These are phyloP conservation scores for Zasmidium citrigriseum DNA, from an alignment of 2,329 filamentous ascomycete genomes.

Conservation along the genomic window DNA sequence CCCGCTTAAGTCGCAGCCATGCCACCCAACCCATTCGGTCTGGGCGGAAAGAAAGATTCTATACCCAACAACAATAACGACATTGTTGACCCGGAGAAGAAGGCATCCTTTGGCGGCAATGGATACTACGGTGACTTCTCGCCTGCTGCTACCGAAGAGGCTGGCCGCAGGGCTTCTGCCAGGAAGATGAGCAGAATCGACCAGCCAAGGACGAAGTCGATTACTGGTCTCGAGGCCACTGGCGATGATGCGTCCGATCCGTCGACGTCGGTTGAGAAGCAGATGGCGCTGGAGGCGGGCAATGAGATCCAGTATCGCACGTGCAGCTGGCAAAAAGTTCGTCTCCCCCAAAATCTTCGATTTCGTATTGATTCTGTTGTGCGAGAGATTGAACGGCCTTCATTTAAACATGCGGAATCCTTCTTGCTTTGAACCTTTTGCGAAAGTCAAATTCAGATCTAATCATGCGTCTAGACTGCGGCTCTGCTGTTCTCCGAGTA, in stretches of 20 bases:
- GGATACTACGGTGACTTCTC: slow-evolving; percentile 30
- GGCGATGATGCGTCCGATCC: slow-evolving; percentile 42
- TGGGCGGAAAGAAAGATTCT: slow-evolving; percentile 1
- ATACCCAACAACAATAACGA: not conserved
- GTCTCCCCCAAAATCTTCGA: slow-evolving; percentile 6
- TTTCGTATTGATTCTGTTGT: not conserved
- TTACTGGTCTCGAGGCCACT: slow-evolving; percentile 21
- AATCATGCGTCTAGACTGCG: slow-evolving; percentile 62
- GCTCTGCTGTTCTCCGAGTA: slow-evolving; percentile 92
- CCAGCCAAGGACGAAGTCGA: slow-evolving; percentile 37
- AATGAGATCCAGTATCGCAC: slow-evolving; percentile 88
- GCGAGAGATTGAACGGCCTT: too few relatives aligned
- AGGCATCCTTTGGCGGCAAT: slow-evolving; percentile 23
- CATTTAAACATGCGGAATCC: too few relatives aligned
- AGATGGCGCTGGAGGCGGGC: slow-evolving; percentile 74
- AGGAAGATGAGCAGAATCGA: slow-evolving; percentile 47
- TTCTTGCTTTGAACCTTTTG: not conserved
- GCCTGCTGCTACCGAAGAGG: slow-evolving; percentile 34
- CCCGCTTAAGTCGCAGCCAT: slow-evolving; percentile 11
- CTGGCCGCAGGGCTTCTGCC: slow-evolving; percentile 24
- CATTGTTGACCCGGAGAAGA: slow-evolving; percentile 3
- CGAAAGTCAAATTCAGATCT: slow-evolving; percentile 7
- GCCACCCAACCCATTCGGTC: not conserved
- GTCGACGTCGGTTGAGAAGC: slow-evolving; percentile 57
- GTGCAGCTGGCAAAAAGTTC: slow-evolving; percentile 87